phyloP scores from a whole-genome alignment of 495 filamentous ascomycete species.

The Xylona heveae region DNA sequence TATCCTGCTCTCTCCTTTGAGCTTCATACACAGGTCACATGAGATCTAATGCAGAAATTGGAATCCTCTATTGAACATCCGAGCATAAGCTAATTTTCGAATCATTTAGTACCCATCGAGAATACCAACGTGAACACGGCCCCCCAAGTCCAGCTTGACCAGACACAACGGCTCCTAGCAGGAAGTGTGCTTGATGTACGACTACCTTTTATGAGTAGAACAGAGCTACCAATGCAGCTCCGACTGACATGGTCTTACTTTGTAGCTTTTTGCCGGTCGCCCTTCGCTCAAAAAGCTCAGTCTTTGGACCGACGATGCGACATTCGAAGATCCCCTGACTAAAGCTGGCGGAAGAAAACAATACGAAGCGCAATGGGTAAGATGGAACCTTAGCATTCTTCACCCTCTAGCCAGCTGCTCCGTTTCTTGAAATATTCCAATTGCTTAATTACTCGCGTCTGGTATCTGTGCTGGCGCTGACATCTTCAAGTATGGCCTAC shows the following conservation, averaged over 20 bases:
- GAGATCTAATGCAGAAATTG: too few relatives aligned
- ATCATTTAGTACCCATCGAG: too few relatives aligned
- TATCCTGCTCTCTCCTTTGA: too few relatives aligned
- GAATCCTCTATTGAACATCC: too few relatives aligned
- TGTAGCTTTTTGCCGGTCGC: conserved; percentile 30
- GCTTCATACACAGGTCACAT: too few relatives aligned
- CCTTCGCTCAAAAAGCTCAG: conserved; percentile 31
- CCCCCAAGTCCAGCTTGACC: conserved; percentile 21
- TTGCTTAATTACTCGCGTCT: too few relatives aligned
- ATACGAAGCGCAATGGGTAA: conserved; percentile 30
- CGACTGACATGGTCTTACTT: neutral
- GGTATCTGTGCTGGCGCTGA: too few relatives aligned
- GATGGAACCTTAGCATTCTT: conserved; percentile 9
- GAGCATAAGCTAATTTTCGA: too few relatives aligned
- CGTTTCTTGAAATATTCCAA: too few relatives aligned
- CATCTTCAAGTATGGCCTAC: conserved; percentile 21
- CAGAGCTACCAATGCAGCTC: neutral
- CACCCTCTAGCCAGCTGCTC: neutral
- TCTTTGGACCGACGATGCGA: conserved; percentile 28
- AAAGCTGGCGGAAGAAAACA: conserved; percentile 25
- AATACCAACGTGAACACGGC: conserved; percentile 26
- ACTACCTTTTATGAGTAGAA: neutral
- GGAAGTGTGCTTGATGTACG: conserved; percentile 32
- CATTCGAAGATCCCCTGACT: conserved; percentile 28
- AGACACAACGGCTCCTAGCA: conserved; percentile 26